Conservation (phyloP, 2,329 filamentous ascomycete genomes). For the Aspergillus amoenus region DNA sequence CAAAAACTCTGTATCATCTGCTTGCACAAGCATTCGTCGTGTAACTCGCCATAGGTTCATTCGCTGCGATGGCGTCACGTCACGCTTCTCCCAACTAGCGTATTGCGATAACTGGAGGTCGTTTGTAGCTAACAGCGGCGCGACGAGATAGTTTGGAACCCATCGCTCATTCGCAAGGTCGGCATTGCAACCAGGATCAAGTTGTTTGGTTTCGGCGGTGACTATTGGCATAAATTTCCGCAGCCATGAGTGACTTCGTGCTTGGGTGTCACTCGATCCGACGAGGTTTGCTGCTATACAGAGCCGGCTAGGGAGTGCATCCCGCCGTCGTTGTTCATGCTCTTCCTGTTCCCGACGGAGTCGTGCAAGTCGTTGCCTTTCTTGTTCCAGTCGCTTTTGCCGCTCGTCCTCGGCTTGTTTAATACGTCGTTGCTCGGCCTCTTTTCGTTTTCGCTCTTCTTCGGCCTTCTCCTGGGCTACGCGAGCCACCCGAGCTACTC, state of each 20-base stretch:
- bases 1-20: constrained; percentile 38
- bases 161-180: constrained; percentile 46
- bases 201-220: constrained; percentile 43
- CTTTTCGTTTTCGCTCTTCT: constrained; percentile 43
- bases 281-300: constrained; percentile 46
- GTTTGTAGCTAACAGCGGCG: constrained; percentile 49
- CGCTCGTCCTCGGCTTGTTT: constrained; percentile 49
- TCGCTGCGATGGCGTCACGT: constrained; percentile 43
- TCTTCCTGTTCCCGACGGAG: constrained; percentile 46
- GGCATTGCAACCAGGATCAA: constrained; percentile 39
- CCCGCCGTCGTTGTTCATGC: constrained; percentile 46
- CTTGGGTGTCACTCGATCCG: constrained; percentile 42
- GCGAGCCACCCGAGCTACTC: constrained; percentile 33
- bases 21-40: constrained; percentile 45
- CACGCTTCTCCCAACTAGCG: constrained; percentile 47
- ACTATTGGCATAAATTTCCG: constrained; percentile 48
- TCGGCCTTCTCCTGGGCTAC: constrained; percentile 43
- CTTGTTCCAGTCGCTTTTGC: constrained; percentile 43
- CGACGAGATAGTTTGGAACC: constrained; percentile 51
- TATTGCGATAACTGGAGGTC: constrained; percentile 51
- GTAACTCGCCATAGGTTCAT: constrained; percentile 50
- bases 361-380: constrained; percentile 44
- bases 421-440: constrained; percentile 42
- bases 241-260: constrained; percentile 45
- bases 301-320: constrained; percentile 47